Conservation (phyloP, 306 rosid genomes). For the Coriaria nepalensis region DNA sequence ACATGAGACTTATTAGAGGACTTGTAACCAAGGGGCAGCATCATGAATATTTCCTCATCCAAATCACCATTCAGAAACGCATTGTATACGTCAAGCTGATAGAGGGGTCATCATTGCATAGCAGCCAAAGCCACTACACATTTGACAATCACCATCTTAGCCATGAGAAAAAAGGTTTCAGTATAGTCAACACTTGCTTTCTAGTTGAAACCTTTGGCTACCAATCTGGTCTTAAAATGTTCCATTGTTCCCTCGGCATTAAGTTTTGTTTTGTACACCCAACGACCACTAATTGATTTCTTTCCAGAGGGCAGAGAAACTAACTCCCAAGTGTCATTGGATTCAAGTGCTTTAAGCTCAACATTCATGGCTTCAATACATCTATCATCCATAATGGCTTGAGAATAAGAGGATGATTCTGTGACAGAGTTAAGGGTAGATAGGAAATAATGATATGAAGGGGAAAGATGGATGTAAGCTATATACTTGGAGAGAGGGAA, state of each 20-base stretch:
- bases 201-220: background rate
- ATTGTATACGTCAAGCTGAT: slow-evolving; percentile 11
- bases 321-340: background rate
- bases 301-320: slow-evolving; percentile 1
- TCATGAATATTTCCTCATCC: background rate
- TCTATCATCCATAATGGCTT: no score
- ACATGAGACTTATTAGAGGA: background rate
- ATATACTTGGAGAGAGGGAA: background rate
- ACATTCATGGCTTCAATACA: background rate
- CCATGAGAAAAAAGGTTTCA: background rate
- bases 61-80: background rate
- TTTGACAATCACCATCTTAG: background rate
- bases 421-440: background rate
- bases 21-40: background rate
- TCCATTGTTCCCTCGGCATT: background rate
- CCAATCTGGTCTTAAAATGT: background rate
- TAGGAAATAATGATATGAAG: background rate
- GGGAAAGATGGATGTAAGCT: background rate
- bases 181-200: background rate
- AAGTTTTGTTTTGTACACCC: slow-evolving; percentile 3
- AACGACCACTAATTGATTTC: background rate
- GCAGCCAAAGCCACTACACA: background rate
- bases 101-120: background rate
- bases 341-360: background rate
- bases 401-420: background rate